phyloP scores from a whole-genome alignment of 176 grass and related monocot species.

The Leersia perrieri region DNA sequence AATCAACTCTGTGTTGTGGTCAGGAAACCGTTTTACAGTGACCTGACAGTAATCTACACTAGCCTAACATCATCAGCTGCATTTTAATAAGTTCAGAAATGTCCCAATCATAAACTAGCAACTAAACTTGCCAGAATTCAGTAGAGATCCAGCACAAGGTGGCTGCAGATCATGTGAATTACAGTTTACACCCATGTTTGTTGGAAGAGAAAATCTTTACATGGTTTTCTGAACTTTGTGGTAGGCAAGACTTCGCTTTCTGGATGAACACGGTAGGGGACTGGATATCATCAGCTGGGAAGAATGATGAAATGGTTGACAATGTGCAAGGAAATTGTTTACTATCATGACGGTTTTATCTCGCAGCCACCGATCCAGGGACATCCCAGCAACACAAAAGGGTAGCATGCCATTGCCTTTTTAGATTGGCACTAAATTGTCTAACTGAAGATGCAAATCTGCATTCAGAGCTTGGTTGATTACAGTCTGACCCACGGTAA shows the following conservation, averaged over 20 bases:
- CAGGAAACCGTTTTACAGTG: not conserved
- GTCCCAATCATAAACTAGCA: not conserved
- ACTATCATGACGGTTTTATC: constrained; percentile 32
- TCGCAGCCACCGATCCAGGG: constrained; percentile 37
- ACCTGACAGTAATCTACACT: not conserved
- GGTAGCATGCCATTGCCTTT: constrained; percentile 13
- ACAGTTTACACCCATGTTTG: not conserved
- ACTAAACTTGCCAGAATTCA: not conserved
- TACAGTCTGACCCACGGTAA: not conserved
- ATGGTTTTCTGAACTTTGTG: not conserved
- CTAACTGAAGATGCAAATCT: not conserved
- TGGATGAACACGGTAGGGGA: not conserved
- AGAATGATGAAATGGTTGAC: constrained; percentile 45
- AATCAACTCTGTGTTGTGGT: not conserved
- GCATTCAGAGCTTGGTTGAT: not conserved
- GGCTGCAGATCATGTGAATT: not conserved
- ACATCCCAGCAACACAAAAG: constrained; percentile 30
- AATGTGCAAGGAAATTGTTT: not conserved
- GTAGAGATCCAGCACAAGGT: not conserved
- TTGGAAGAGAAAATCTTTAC: not conserved
- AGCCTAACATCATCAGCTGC: not conserved
- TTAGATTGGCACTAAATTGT: not conserved
- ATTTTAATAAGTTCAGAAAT: not conserved
- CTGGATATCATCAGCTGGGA: constrained; percentile 14
- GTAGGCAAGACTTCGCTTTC: not conserved